These are phyloP conservation scores for Xylariales sp. DNA, from an alignment of 2,329 filamentous ascomycete genomes.

Conservation along the genomic window DNA sequence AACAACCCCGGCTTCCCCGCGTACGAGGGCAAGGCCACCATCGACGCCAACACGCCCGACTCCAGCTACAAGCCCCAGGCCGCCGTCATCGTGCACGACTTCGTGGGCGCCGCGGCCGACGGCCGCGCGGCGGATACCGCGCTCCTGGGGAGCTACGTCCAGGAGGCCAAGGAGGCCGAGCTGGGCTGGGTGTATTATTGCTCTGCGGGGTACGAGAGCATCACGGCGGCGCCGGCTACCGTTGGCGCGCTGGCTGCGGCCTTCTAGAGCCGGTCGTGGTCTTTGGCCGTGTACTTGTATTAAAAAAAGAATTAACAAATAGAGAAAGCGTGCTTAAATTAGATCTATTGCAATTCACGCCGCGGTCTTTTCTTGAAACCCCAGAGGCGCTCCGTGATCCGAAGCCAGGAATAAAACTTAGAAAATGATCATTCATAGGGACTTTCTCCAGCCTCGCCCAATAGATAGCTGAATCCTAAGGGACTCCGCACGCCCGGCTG, in stretches of 20 bases:
- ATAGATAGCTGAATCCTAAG: slow-evolving; percentile 9
- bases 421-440: not conserved
- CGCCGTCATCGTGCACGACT: slow-evolving; percentile 33
- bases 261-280: not conserved
- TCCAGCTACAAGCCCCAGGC: slow-evolving; percentile 13
- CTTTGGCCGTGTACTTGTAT: too few relatives aligned
- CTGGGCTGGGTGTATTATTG: slow-evolving; percentile 35
- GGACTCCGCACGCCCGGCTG: not conserved
- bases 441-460: not conserved
- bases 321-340: not conserved
- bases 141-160: slow-evolving; percentile 24
- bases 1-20: not conserved
- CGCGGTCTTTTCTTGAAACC: not conserved
- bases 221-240: slow-evolving; percentile 28
- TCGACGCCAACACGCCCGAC: slow-evolving; percentile 30
- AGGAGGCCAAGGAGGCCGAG: slow-evolving; percentile 6
- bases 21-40: slow-evolving; percentile 21
- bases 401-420: not conserved
- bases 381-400: not conserved
- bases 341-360: not conserved
- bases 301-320: not conserved
- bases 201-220: slow-evolving; percentile 32
- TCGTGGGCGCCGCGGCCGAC: slow-evolving; percentile 11
- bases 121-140: slow-evolving; percentile 13
- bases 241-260: slow-evolving; percentile 26